These are phyloP conservation scores for Quambalaria eucalypti DNA, from an alignment of 1,284 basidiomycete genomes.

Conservation along the genomic window DNA sequence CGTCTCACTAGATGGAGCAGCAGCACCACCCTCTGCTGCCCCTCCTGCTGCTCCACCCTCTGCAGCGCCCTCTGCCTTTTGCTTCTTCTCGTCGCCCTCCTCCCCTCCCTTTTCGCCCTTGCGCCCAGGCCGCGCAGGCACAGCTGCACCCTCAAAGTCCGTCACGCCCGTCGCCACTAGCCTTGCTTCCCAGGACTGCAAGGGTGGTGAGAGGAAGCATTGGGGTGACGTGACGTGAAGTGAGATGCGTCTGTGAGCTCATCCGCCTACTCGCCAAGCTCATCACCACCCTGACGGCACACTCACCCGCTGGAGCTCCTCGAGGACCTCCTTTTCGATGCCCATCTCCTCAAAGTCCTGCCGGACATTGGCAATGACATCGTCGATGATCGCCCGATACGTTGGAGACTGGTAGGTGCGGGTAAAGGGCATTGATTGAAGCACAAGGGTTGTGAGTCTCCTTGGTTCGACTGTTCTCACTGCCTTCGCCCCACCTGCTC, in stretches of 20 bases:
- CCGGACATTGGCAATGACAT: constrained; percentile 79
- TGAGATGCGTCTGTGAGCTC: background rate
- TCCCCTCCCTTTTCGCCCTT: too few species aligned
- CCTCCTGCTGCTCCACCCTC: background rate
- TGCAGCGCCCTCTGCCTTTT: background rate
- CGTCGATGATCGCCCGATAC: constrained; percentile 91
- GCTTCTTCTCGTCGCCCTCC: constrained; percentile 5
- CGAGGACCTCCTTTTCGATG: constrained; percentile 80
- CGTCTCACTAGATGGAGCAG: background rate
- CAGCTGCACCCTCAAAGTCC: constrained; percentile 66
- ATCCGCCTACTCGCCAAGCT: background rate
- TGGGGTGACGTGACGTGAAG: constrained; percentile 5
- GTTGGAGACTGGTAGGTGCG: constrained; percentile 62
- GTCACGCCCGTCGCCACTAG: constrained; percentile 84
- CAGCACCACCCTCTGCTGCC: background rate
- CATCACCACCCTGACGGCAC: background rate
- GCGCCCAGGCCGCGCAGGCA: constrained; percentile 46
- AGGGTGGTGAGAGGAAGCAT: constrained; percentile 2
- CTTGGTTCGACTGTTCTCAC: too few species aligned
- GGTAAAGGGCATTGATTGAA: too few species aligned
- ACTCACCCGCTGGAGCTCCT: constrained; percentile 76
- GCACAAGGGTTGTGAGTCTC: too few species aligned
- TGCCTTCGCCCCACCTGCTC: too few species aligned
- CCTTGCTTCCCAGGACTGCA: constrained; percentile 86
- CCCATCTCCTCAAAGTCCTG: constrained; percentile 95